These are phyloP conservation scores for Plasmodium vinckei DNA, from an alignment of 169 alveolate species.

Conservation along the genomic window DNA sequence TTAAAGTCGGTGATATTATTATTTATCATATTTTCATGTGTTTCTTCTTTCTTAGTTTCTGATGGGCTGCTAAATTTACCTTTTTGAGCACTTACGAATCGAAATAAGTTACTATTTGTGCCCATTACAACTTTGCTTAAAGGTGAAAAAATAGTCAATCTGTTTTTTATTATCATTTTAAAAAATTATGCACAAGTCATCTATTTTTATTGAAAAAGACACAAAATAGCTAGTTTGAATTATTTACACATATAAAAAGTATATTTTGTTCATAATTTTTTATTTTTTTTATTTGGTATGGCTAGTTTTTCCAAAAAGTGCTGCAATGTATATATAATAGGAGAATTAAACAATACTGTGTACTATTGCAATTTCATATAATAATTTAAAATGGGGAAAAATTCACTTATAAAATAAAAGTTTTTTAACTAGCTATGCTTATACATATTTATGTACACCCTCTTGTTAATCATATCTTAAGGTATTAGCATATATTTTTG, in stretches of 20 bases:
- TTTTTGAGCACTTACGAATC: constrained; percentile 27
- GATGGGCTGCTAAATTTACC: constrained; percentile 23
- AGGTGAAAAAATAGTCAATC: constrained; percentile 7
- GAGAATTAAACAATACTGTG: no score
- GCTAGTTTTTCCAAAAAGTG: no score
- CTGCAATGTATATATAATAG: no score
- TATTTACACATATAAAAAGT: constrained; percentile 2
- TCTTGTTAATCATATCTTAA: no score
- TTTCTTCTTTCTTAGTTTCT: constrained; percentile 31
- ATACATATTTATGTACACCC: no score
- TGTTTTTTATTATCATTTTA: constrained; percentile 56
- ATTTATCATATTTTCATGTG: neutral
- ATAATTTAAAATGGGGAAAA: no score
- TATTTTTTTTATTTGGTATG: neutral
- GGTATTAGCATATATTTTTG: no score
- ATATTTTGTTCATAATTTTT: constrained; percentile 35
- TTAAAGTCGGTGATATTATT: constrained; percentile 18
- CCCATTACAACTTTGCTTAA: constrained; percentile 22
- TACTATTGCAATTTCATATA: no score
- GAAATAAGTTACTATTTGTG: constrained; percentile 15
- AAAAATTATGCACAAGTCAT: constrained; percentile 34
- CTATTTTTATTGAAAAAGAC: constrained; percentile 3
- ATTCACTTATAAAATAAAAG: no score
- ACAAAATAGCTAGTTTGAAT: constrained; percentile 44
- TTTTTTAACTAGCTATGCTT: no score